Evolutionary conservation across 2,329 filamentous ascomycete species (phyloP).

Genomic region (Aotearoamyces nothofagi): DNA sequence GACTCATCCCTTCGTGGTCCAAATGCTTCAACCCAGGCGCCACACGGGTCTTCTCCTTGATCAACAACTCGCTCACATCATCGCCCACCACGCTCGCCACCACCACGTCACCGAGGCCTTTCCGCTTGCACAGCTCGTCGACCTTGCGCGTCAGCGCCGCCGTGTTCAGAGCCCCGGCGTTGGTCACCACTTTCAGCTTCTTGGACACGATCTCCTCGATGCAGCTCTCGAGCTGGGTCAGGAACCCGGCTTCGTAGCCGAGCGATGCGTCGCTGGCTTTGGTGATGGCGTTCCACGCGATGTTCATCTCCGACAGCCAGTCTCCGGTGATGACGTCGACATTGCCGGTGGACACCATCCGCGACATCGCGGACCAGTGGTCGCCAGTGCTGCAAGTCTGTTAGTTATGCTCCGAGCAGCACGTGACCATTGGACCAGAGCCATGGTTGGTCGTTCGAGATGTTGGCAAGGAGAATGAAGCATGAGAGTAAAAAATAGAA

Average conservation of each 20-base stretch:
- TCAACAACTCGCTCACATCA: constrained; percentile 4
- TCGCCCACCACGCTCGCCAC: constrained; percentile 7
- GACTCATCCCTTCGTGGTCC: constrained; percentile 5
- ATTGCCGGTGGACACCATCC: too few relatives aligned
- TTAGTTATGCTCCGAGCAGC: too few relatives aligned
- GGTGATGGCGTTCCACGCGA: constrained; percentile 16
- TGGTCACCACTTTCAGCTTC: constrained; percentile 8
- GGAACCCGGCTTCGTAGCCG: constrained; percentile 13
- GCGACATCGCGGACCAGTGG: too few relatives aligned
- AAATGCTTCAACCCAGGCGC: constrained; percentile 3
- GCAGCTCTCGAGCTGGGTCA: constrained; percentile 7
- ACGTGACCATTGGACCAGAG: too few relatives aligned
- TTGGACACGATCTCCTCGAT: constrained; percentile 4
- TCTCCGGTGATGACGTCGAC: constrained; percentile 26
- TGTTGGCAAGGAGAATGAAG: too few relatives aligned
- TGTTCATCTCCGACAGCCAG: constrained; percentile 23
- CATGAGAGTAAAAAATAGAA: too few relatives aligned
- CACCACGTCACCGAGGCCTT: constrained; percentile 2
- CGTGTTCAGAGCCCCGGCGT: constrained; percentile 7
- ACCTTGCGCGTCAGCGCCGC: constrained; percentile 3
- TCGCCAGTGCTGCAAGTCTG: too few relatives aligned
- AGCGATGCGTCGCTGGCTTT: constrained; percentile 7
- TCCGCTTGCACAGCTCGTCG: constrained; percentile 3
- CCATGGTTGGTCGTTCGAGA: too few relatives aligned
- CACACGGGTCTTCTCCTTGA: not conserved